Evolutionary conservation across 306 rosid species (phyloP), one percentile per base, ranked within the genome.

Genomic region (Hippophae gyantsensis): DNA sequence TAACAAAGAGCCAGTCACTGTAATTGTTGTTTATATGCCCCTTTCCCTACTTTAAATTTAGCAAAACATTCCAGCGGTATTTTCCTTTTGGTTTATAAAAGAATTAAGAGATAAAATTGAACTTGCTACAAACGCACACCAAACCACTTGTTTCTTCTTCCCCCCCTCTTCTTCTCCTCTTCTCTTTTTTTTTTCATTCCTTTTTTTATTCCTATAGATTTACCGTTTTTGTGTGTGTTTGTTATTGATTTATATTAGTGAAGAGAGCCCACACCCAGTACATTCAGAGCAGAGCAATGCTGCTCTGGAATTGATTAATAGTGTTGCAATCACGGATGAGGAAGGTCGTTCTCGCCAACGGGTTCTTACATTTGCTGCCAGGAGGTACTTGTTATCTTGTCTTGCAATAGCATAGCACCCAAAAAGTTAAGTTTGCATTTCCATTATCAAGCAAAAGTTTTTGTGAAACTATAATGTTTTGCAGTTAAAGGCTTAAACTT

Each of bases 341-440:
- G 99, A 93, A 60, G 90, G 99, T 11, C 89, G 99, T 42, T 93
- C 99, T 55, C 94, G 97, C 54, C 99, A 93, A 58, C 69, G 99
- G 44, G 90, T 93, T 69, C 99, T 93, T 70, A 88, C 99, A 47
- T 88, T 88, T 77, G 99, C 97, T 75, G 99, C 99, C 55, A 84
- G 79, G 78, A 93, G 99, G 99, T 93, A 60, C 54, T 62, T 32
- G 43, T 61, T 62, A 50, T 47, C 53, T 59, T 49, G 14, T 10
- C 9, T 18, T 5, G 49, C 45, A 18, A 48, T 56, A n/a, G n/a
- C 32, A 38, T 50, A 11, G 48, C 53, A 52, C 38, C 48, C 7
- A 27, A 49, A 49, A 32, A 54, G 23, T 46, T 61, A 18, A 38
- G 45, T 51, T 58, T 9, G 59, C 32, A 43, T 9, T 26, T 32